phyloP scores from a whole-genome alignment of 2,329 filamentous ascomycete genomes.

The Davidsoniella eucalypti region DNA sequence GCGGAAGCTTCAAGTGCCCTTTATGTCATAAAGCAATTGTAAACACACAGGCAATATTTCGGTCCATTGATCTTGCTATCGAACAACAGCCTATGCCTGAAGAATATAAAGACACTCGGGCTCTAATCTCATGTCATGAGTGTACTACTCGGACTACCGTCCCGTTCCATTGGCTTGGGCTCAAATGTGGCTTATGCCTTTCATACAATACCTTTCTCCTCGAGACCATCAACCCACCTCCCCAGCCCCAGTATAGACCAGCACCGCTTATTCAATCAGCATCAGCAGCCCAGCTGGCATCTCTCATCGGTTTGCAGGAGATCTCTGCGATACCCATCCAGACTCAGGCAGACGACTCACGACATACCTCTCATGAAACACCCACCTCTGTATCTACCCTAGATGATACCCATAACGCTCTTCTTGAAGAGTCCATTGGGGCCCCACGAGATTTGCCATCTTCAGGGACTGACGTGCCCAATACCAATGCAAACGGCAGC shows the following conservation, averaged over 20 bases:
- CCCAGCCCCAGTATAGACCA: too few relatives aligned
- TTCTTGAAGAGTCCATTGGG: not conserved
- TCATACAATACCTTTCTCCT: conserved; percentile 48
- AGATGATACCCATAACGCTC: not conserved
- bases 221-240: conserved; percentile 9
- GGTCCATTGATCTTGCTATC: conserved; percentile 77
- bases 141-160: conserved; percentile 78
- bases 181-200: conserved; percentile 64
- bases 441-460: too few relatives aligned
- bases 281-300: not conserved
- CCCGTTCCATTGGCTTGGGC: conserved; percentile 82
- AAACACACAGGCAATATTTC: conserved; percentile 94
- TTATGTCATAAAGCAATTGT: conserved; percentile 93
- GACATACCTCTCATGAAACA: not conserved
- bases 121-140: conserved; percentile 84
- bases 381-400: too few relatives aligned
- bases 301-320: not conserved
- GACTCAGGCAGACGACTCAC: not conserved
- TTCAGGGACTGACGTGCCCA: too few relatives aligned
- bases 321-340: not conserved
- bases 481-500: not conserved
- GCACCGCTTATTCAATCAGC: not conserved
- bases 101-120: conserved; percentile 64
- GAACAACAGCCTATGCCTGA: conserved; percentile 79
- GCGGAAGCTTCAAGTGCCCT: conserved; percentile 84